Evolutionary conservation across 2,329 filamentous ascomycete genomes (phyloP), one percentile per base, ranked within the genome.

Genomic region (Beauveria sp.): DNA sequence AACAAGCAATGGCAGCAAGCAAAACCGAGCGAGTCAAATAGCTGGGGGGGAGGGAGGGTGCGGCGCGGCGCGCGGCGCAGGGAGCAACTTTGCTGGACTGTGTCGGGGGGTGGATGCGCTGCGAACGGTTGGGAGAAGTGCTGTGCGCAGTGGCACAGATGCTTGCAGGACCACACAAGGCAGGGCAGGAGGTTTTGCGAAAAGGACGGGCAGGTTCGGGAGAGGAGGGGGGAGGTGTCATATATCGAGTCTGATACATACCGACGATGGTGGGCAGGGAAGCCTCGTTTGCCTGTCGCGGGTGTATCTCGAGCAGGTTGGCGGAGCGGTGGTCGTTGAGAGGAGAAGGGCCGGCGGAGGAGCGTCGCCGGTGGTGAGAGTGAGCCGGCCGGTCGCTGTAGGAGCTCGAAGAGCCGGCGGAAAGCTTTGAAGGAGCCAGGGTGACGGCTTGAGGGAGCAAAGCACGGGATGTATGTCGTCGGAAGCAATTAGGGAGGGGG

Each of bases 221-320:
- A 46, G 44, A 20, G 20, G 44, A 46, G 44, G 20, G 43, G 5
- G 28, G 28, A 57, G 54, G 40, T 14, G 20, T 37, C 22, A 46
- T 50, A n/a, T n/a, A 57, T 41, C 22, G 34, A 30, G 34, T 50
- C 46, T 28, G 28, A 18, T 28, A 59, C 57, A 70, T 82, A 81
- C 82, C 83, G 68, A 81, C 79, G 67, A 86, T 80, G 40, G 84
- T 79, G 63, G 82, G 80, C 59, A 85, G 76, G 67, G 65, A 47
- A 61, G 55, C 63, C 60, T 66, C 69, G 69, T 70, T 70, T 57
- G 68, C 66, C 46, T 65, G 66, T 40, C 68, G 67, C 53, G 69
- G 63, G 57, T 71, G 66, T 60, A 74, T 71, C 41, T 70, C 66
- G 43, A 75, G 67, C 44, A 70, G 64, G 28, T 67, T 67, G 58